These are phyloP conservation scores for Saccharum officinarum DNA, from an alignment of 176 grass and related monocot genomes.

Conservation along the genomic window DNA sequence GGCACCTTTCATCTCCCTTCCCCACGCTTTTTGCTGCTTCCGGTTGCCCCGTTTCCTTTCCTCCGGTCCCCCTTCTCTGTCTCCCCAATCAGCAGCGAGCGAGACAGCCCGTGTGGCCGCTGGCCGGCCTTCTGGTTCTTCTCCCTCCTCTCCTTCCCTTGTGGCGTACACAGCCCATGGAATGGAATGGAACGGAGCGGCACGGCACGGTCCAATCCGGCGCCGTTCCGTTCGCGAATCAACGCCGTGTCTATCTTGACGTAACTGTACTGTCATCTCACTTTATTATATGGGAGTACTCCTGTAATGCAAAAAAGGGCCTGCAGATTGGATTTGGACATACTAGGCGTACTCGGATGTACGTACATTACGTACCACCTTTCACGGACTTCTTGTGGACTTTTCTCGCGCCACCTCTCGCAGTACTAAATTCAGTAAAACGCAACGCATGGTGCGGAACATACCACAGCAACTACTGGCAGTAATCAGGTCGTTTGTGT, in stretches of 20 bases:
- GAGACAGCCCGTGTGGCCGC: too few relatives aligned
- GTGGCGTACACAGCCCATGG: background rate
- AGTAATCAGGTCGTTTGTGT: background rate
- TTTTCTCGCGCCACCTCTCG: background rate
- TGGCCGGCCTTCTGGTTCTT: background rate
- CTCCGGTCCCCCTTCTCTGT: background rate
- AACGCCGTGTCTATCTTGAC: background rate
- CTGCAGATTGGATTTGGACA: background rate
- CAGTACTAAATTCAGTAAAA: background rate
- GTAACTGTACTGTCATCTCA: background rate
- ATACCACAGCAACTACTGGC: background rate
- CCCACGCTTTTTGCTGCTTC: background rate
- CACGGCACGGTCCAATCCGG: background rate
- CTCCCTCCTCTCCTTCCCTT: too few relatives aligned
- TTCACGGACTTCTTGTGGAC: conserved; percentile 11
- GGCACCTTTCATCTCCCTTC: too few relatives aligned
- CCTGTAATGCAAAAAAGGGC: background rate
- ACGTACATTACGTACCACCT: background rate
- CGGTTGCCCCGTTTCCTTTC: too few relatives aligned
- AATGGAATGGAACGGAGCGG: background rate
- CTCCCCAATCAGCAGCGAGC: background rate
- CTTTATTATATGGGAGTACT: background rate
- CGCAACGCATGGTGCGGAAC: background rate
- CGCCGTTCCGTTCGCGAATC: background rate
- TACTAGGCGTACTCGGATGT: background rate